Conservation (phyloP, 1,284 basidiomycete species). For the Pseudozyma hubeiensis region DNA sequence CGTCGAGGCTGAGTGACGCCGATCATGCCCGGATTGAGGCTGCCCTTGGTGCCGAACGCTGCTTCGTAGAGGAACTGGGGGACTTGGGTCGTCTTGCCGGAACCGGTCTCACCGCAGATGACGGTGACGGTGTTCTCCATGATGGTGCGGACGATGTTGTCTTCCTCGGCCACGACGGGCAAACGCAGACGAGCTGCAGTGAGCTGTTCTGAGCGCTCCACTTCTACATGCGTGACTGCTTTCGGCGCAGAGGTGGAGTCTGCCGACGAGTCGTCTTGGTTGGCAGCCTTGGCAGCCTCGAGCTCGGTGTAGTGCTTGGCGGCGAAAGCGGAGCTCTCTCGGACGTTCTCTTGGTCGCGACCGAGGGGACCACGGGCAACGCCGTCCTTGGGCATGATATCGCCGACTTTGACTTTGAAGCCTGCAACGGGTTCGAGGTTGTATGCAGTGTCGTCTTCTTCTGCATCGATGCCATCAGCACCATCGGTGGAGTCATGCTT, state of each 20-base stretch:
- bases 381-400: slow-evolving; percentile 63
- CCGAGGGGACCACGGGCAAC: slow-evolving; percentile 66
- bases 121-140: slow-evolving; percentile 82
- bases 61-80: slow-evolving; percentile 93
- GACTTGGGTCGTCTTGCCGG: slow-evolving; percentile 97
- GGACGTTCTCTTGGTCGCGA: slow-evolving; percentile 36
- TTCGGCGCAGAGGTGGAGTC: background rate
- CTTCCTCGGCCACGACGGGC: slow-evolving; percentile 93
- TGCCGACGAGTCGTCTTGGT: slow-evolving; percentile 1
- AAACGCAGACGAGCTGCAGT: slow-evolving; percentile 82
- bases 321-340: slow-evolving; percentile 56
- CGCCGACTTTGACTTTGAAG: slow-evolving; percentile 57
- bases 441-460: slow-evolving; percentile 39
- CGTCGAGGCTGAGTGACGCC: slow-evolving; percentile 97
- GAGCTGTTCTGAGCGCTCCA: slow-evolving; percentile 80
- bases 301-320: slow-evolving; percentile 48
- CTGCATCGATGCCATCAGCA: slow-evolving; percentile 13
- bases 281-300: slow-evolving; percentile 26
- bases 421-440: slow-evolving; percentile 63
- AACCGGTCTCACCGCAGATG: slow-evolving; percentile 88
- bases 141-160: slow-evolving; percentile 91
- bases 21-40: slow-evolving; percentile 96
- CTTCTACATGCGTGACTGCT: slow-evolving; percentile 73
- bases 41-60: slow-evolving; percentile 86
- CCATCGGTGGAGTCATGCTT: slow-evolving; percentile 15